phyloP scores from a whole-genome alignment of 352 stramenopile genomes.

The Halophytophthora batemanensis region DNA sequence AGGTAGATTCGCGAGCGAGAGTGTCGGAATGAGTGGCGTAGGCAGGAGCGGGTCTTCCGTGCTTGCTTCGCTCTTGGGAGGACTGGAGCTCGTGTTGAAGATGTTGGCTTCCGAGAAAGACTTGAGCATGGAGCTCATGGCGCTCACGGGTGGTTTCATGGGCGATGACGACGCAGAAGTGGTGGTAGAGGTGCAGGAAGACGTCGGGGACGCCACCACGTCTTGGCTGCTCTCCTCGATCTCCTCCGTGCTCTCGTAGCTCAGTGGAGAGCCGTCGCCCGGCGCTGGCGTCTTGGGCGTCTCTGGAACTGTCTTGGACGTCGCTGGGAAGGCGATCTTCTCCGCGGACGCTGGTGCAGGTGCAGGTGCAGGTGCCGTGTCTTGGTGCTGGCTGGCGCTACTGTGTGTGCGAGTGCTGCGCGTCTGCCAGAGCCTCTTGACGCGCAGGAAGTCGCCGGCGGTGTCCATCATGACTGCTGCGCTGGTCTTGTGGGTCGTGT shows the following conservation, averaged over 20 bases:
- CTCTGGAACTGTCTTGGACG: not conserved
- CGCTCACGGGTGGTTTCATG: constrained; percentile 17
- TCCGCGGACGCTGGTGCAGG: constrained; percentile 1
- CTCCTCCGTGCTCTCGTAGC: constrained; percentile 7
- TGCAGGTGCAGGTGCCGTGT: constrained; percentile 1
- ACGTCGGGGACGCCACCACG: no score
- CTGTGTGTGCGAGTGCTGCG: constrained; percentile 40
- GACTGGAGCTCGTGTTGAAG: constrained; percentile 9
- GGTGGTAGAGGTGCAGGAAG: constrained; percentile 19
- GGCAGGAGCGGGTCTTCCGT: not conserved
- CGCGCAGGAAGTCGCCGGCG: constrained; percentile 40
- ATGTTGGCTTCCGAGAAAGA: constrained; percentile 28
- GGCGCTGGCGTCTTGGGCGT: constrained; percentile 34
- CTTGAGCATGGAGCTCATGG: constrained; percentile 35
- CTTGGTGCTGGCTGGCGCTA: constrained; percentile 9
- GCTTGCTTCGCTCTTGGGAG: not conserved
- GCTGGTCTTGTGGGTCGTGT: not conserved
- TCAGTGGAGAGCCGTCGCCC: constrained; percentile 22
- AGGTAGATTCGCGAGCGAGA: constrained; percentile 15
- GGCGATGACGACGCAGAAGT: constrained; percentile 20
- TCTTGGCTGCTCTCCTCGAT: not conserved
- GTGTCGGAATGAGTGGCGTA: constrained; percentile 3
- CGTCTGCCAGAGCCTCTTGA: constrained; percentile 69
- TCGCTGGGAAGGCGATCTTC: constrained; percentile 11
- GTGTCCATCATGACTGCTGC: not conserved